Evolutionary conservation across 331 rosid species (phyloP).

Genomic region (Ulmus americana): DNA sequence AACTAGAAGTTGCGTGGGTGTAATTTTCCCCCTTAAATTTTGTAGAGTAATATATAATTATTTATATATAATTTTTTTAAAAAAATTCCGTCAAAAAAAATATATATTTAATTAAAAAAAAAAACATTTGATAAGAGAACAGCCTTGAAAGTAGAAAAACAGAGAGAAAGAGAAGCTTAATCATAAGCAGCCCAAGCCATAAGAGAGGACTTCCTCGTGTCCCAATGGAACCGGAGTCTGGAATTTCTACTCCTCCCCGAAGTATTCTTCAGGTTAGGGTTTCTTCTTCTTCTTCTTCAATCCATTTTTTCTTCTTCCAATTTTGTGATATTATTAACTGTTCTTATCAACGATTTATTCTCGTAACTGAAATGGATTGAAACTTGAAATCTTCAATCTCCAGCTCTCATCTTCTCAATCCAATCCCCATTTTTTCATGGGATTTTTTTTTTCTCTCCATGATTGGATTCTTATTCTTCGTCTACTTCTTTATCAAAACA

Average conservation of each 20-base stretch:
- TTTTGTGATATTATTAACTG: neutral
- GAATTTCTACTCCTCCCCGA: conserved; percentile 33
- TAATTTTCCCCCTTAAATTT: no score
- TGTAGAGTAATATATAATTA: no score
- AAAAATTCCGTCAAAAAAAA: no score
- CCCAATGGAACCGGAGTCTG: conserved; percentile 57
- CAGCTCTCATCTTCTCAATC: no score
- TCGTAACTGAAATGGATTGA: no score
- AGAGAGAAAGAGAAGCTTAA: no score
- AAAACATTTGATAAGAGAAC: no score
- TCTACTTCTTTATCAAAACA: neutral
- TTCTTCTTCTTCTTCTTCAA: conserved; percentile 3
- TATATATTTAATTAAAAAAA: no score
- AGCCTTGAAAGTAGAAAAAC: no score
- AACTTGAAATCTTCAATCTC: no score
- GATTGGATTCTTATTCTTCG: neutral
- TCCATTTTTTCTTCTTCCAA: neutral
- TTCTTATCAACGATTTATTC: neutral
- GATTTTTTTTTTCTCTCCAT: neutral
- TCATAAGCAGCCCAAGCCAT: neutral
- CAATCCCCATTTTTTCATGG: neutral
- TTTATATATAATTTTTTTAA: no score
- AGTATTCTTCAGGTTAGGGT: conserved; percentile 25
- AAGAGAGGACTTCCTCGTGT: neutral
- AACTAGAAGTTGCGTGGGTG: no score